These are phyloP conservation scores for Vachellia pachyceras DNA, from an alignment of 306 rosid genomes.

Conservation along the genomic window DNA sequence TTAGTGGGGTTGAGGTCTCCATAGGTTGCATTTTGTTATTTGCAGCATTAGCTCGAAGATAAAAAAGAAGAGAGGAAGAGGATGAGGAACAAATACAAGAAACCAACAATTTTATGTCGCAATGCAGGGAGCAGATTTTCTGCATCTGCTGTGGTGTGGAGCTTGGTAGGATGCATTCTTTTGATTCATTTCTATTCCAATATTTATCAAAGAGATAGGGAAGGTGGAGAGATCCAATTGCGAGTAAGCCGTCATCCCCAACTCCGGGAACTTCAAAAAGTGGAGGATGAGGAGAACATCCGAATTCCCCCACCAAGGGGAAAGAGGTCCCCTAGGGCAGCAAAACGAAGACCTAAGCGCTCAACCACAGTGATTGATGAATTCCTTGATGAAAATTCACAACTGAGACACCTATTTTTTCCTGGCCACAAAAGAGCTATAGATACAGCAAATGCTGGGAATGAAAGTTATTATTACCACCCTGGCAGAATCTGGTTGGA, in stretches of 20 bases:
- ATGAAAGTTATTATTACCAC: conserved; percentile 69
- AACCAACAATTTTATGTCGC: conserved; percentile 78
- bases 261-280: conserved; percentile 70
- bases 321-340: conserved; percentile 82
- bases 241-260: conserved; percentile 52
- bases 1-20: conserved; percentile 55
- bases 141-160: conserved; percentile 60
- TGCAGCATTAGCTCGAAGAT: conserved; percentile 71
- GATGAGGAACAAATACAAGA: conserved; percentile 81
- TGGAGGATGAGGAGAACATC: conserved; percentile 72
- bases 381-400: conserved; percentile 88
- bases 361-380: conserved; percentile 73
- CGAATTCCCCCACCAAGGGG: conserved; percentile 73
- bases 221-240: conserved; percentile 44
- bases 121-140: conserved; percentile 84
- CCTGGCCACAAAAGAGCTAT: conserved; percentile 61
- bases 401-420: conserved; percentile 69
- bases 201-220: conserved; percentile 49
- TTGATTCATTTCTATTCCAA: conserved; percentile 61
- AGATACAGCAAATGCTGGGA: conserved; percentile 58
- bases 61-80: conserved; percentile 65
- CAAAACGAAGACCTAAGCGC: conserved; percentile 66
- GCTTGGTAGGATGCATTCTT: conserved; percentile 75
- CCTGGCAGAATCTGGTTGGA: conserved; percentile 93
- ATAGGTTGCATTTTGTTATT: conserved; percentile 68